phyloP scores from a whole-genome alignment of 768 basidiomycete genomes.

The Pulveroboletus sp. region DNA sequence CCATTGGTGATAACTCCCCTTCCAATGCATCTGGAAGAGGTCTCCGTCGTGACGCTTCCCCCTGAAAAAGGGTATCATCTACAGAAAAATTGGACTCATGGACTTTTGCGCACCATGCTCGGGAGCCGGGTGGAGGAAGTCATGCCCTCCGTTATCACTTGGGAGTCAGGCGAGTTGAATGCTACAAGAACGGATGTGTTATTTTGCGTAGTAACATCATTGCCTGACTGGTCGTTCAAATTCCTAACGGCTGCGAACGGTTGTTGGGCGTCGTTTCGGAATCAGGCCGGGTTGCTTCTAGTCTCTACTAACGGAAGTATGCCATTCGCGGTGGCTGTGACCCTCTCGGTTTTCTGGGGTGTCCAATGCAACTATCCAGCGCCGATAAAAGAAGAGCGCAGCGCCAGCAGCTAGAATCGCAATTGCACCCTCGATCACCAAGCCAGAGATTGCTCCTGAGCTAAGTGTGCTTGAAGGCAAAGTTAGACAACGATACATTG shows the following conservation, averaged over 20 bases:
- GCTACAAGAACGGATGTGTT: background rate
- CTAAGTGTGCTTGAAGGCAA: constrained; percentile 10
- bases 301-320: constrained; percentile 6
- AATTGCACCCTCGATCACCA: constrained; percentile 12
- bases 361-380: constrained; percentile 15
- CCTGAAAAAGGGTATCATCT: constrained; percentile 3
- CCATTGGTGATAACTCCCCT: background rate
- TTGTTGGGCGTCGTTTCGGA: background rate
- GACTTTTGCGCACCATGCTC: constrained; percentile 10
- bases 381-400: constrained; percentile 20
- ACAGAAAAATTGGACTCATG: background rate
- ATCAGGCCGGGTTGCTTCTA: background rate
- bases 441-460: constrained; percentile 22
- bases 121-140: background rate
- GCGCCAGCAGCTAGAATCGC: constrained; percentile 12
- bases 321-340: constrained; percentile 3
- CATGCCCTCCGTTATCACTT: background rate
- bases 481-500: background rate
- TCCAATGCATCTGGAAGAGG: constrained; percentile 6
- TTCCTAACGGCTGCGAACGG: background rate
- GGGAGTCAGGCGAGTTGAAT: background rate
- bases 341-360: background rate
- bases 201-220: background rate
- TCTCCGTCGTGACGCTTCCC: background rate
- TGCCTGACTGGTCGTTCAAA: background rate